Percentiles rank a stretch among this genome's conserved stretches.
Conservation (phyloP, 2,329 filamentous ascomycete species). For the Calcarisporium arbuscula region DNA sequence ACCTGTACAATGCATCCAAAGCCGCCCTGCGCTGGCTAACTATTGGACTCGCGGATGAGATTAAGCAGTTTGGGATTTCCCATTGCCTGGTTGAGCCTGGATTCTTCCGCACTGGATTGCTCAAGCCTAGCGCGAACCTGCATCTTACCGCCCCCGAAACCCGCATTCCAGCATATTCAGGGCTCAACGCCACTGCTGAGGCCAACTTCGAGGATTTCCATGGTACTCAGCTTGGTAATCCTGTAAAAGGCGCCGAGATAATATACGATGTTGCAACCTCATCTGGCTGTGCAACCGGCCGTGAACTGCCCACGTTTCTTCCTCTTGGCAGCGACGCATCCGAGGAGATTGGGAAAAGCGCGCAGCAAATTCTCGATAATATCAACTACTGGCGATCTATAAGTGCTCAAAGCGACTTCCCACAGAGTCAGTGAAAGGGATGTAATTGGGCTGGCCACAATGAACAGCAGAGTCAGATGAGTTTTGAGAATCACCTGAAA, state of each 20-base stretch:
- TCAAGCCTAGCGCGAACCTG: constrained; percentile 8
- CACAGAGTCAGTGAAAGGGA: too few relatives aligned
- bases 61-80: constrained; percentile 3
- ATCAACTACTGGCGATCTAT: too few relatives aligned
- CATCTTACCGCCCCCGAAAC: not conserved
- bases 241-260: constrained; percentile 6
- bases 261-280: constrained; percentile 10
- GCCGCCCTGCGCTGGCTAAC: constrained; percentile 4
- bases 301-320: constrained; percentile 5
- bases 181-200: constrained; percentile 1
- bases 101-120: constrained; percentile 6
- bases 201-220: not conserved
- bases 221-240: constrained; percentile 6
- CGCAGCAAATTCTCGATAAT: too few relatives aligned
- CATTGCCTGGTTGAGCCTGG: constrained; percentile 9
- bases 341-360: constrained; percentile 2
- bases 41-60: constrained; percentile 2
- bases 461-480: too few relatives aligned
- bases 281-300: constrained; percentile 3
- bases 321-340: constrained; percentile 7
- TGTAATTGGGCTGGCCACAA: too few relatives aligned
- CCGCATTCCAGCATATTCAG: constrained; percentile 7
- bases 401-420: too few relatives aligned
- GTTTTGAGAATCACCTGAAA: too few relatives aligned
- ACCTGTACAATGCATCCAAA: constrained; percentile 7